phyloP scores from a whole-genome alignment of 2,329 filamentous ascomycete genomes.

The Amauroascus niger region DNA sequence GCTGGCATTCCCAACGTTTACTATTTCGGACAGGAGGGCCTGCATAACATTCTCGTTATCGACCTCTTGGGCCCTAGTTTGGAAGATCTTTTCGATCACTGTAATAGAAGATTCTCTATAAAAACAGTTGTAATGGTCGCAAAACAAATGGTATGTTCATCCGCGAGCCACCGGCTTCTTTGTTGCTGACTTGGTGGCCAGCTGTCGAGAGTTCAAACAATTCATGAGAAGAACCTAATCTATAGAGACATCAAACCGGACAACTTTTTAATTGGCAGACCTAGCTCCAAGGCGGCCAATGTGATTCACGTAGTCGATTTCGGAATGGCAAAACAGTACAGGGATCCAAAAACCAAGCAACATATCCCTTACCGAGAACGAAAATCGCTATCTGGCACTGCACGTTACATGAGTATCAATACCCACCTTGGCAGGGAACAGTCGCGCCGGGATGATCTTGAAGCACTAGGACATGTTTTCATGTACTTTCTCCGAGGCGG shows the following conservation, averaged over 20 bases:
- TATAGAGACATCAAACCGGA: conserved; percentile 99
- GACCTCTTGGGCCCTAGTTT: conserved; percentile 89
- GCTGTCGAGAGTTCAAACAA: conserved; percentile 83
- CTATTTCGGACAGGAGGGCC: conserved; percentile 96
- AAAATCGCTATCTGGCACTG: conserved; percentile 92
- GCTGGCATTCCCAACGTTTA: conserved; percentile 99
- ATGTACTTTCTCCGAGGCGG: conserved; percentile 60
- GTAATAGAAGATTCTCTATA: conserved; percentile 85
- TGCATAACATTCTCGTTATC: conserved; percentile 98
- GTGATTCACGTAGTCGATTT: conserved; percentile 99
- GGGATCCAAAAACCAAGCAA: conserved; percentile 97
- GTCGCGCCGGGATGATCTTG: conserved; percentile 87
- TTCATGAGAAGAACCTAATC: conserved; percentile 98
- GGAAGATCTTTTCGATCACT: conserved; percentile 96
- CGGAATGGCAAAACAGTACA: conserved; percentile 98
- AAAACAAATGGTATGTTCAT: conserved; percentile 74
- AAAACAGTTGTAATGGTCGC: conserved; percentile 99
- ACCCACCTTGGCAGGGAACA: conserved; percentile 95
- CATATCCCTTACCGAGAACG: conserved; percentile 96
- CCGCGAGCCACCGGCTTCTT: neutral
- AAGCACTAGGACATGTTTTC: conserved; percentile 65
- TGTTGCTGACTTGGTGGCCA: conserved; percentile 33
- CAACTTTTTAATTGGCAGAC: conserved; percentile 94
- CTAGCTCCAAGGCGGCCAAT: conserved; percentile 86
- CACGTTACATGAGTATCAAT: conserved; percentile 99